Percentiles rank a stretch among this genome's conserved stretches.
phyloP scores from a whole-genome alignment of 75 land plant genomes.

The Chamaecyparis obtusa region DNA sequence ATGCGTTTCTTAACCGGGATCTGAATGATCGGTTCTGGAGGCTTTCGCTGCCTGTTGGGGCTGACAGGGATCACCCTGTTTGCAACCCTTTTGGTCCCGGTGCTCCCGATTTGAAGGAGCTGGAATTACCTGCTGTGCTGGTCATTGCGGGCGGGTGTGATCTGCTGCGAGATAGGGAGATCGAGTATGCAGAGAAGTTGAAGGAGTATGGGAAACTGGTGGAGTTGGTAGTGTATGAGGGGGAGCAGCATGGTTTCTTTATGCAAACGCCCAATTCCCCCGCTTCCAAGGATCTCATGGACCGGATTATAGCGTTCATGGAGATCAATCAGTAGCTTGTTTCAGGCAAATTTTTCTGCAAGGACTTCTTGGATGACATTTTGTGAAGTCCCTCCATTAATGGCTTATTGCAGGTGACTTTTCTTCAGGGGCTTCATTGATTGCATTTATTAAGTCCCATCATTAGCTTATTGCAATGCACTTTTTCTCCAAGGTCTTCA shows the following conservation, averaged over 20 bases:
- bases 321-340: neutral
- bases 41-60: slow-evolving; percentile 52
- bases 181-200: slow-evolving; percentile 13
- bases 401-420: no score
- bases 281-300: slow-evolving; percentile 15
- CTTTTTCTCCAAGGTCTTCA: no score
- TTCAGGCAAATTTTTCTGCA: no score
- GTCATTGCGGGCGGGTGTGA: slow-evolving; percentile 38
- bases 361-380: no score
- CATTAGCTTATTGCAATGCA: no score
- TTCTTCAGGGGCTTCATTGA: no score
- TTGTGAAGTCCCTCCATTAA: no score
- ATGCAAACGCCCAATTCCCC: slow-evolving; percentile 20
- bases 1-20: slow-evolving; percentile 41
- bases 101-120: slow-evolving; percentile 28
- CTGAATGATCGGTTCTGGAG: slow-evolving; percentile 54
- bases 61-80: slow-evolving; percentile 42
- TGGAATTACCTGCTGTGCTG: slow-evolving; percentile 25
- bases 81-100: slow-evolving; percentile 51
- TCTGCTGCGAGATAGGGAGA: slow-evolving; percentile 33
- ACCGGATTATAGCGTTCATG: neutral
- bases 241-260: slow-evolving; percentile 47
- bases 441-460: no score
- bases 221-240: slow-evolving; percentile 36
- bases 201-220: slow-evolving; percentile 38